Percentiles rank a stretch among this genome's conserved stretches.
Conservation (phyloP, 768 basidiomycete species). For the Leccinum longicurvipes region DNA sequence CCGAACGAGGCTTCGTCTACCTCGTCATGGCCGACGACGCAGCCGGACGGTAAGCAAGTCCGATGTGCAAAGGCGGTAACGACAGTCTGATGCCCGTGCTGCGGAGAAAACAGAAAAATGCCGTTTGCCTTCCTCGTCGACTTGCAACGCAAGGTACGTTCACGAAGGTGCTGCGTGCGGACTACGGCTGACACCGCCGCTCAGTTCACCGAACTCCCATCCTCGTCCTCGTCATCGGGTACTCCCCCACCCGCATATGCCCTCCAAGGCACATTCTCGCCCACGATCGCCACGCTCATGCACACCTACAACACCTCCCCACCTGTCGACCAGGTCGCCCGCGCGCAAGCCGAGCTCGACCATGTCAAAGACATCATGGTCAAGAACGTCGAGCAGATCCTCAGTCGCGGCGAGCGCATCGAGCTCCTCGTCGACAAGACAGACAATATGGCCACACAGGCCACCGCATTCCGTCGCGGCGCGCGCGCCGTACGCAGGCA, state of each 20-base stretch:
- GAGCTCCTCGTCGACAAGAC: conserved; percentile 97
- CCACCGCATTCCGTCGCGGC: conserved; percentile 88
- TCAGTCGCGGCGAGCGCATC: conserved; percentile 91
- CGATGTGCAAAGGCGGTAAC: not conserved
- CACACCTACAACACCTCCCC: conserved; percentile 87
- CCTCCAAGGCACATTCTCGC: conserved; percentile 69
- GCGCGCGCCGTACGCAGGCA: conserved; percentile 78
- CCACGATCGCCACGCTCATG: conserved; percentile 71
- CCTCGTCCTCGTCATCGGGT: conserved; percentile 44
- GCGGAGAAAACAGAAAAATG: conserved; percentile 56
- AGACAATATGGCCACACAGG: conserved; percentile 90
- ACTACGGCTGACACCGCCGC: not conserved
- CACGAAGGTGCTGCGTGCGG: no score
- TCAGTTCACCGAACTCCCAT: conserved; percentile 61
- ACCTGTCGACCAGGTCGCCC: conserved; percentile 82
- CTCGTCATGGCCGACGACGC: conserved; percentile 95
- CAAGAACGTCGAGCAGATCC: conserved; percentile 95
- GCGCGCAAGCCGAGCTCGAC: conserved; percentile 84
- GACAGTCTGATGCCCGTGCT: not conserved
- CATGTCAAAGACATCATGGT: conserved; percentile 98
- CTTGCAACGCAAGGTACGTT: conserved; percentile 68
- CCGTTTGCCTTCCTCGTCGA: conserved; percentile 92
- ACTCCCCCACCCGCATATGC: conserved; percentile 50
- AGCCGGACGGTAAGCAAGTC: conserved; percentile 69
- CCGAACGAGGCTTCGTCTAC: conserved; percentile 82